phyloP scores from a whole-genome alignment of 176 grass and related monocot species.

The Triticum monococcum region DNA sequence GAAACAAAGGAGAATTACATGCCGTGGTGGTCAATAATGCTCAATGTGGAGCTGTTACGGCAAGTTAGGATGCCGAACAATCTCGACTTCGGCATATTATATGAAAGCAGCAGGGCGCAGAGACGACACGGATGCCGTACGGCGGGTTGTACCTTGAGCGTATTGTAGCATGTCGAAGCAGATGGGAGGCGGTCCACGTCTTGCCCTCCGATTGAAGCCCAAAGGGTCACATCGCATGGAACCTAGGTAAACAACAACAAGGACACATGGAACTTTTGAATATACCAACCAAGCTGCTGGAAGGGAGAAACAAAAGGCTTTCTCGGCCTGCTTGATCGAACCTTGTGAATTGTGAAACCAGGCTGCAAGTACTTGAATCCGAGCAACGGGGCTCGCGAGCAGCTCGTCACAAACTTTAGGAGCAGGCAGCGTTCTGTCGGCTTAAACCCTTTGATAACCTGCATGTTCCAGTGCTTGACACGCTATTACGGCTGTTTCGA shows the following conservation, averaged over 20 bases:
- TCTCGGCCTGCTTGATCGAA: constrained; percentile 30
- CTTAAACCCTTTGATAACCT: constrained; percentile 88
- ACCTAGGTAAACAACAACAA: constrained; percentile 50
- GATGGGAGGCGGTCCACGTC: constrained; percentile 94
- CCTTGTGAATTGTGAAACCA: constrained; percentile 95
- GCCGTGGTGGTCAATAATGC: neutral
- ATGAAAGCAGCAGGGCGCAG: neutral
- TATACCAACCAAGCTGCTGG: neutral
- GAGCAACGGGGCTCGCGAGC: constrained; percentile 91
- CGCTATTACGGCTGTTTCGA: neutral
- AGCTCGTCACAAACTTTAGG: constrained; percentile 94
- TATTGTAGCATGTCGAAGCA: constrained; percentile 97
- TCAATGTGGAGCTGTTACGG: neutral
- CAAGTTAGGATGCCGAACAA: neutral
- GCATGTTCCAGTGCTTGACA: neutral
- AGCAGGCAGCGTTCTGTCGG: constrained; percentile 82
- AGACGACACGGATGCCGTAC: neutral
- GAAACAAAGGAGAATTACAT: neutral
- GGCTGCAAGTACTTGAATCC: constrained; percentile 95
- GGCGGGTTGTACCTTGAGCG: constrained; percentile 61
- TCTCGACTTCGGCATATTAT: neutral
- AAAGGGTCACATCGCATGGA: constrained; percentile 80
- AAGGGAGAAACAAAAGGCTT: neutral
- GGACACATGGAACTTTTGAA: neutral
- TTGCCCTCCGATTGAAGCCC: constrained; percentile 91